phyloP scores from a whole-genome alignment of 2,329 filamentous ascomycete species.

The Trichophyton schoenleinii region DNA sequence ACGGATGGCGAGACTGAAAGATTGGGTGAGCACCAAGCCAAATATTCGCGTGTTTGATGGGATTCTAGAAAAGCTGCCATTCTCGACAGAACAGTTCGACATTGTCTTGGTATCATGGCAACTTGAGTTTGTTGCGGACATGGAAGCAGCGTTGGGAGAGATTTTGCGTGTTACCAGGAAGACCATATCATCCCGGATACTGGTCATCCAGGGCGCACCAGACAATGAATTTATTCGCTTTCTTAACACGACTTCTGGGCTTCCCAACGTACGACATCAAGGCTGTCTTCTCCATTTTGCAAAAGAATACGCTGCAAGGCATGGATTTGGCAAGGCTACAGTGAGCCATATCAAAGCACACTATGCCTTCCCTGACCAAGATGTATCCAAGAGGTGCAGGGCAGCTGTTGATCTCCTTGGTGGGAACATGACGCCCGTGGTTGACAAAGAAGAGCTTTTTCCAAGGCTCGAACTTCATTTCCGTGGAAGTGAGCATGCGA shows the following conservation, averaged over 20 bases:
- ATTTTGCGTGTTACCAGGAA: slow-evolving; percentile 4
- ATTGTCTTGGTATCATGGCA: not conserved
- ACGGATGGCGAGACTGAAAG: not conserved
- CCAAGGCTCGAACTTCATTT: not conserved
- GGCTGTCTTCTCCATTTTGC: slow-evolving; percentile 1
- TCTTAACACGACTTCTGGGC: slow-evolving; percentile 4
- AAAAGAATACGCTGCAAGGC: not conserved
- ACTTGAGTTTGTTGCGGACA: not conserved
- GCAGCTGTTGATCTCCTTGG: not conserved
- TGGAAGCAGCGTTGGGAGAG: not conserved
- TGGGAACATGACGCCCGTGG: not conserved
- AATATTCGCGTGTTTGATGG: not conserved
- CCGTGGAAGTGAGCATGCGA: not conserved
- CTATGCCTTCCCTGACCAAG: not conserved
- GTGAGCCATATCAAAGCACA: not conserved
- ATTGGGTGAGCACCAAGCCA: not conserved
- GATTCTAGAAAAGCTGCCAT: slow-evolving; percentile 2
- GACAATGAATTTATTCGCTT: slow-evolving; percentile 5
- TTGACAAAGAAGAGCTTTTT: not conserved
- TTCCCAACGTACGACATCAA: slow-evolving; percentile 4
- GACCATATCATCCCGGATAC: not conserved
- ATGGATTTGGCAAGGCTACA: not conserved
- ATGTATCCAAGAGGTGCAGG: not conserved
- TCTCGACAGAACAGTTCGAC: slow-evolving; percentile 5
- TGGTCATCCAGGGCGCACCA: slow-evolving; percentile 6